Evolutionary conservation across 495 filamentous ascomycete genomes (phyloP), one percentile per base, ranked within the genome.

Genomic region (Lasiosphaeria ovina): DNA sequence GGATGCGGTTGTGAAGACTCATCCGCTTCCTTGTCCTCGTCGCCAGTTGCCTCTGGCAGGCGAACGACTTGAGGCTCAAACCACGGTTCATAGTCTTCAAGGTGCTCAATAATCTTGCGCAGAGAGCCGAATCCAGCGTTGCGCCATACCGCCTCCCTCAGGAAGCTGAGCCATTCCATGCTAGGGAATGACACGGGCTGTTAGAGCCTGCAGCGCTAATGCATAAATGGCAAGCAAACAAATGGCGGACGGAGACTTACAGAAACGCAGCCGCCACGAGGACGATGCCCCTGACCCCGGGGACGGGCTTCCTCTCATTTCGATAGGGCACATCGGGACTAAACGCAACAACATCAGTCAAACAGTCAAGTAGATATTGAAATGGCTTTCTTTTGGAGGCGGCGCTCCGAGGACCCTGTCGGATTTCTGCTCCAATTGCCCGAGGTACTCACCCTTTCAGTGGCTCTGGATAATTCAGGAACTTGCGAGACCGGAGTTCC

Each of bases 31-130:
- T 14, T 34, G 17, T 9, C 9, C 6, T 48, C 17, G 11, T 44
- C 14, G 11, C 16, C 32, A 51, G 67, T 55, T 9, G 68, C 54
- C 24, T 72, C 44, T 24, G 63, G 60, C 50, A 83, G 64, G 1
- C 87, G 89, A 32, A 90, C 83, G 44, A 95, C 87, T 38, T 88
- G 87, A 3, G 92, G 91, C 66, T 94, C 91, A 68, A 84, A 92
- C 60, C 88, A 82, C 14, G 87, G 81, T 50, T 83, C 73, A 62
- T 88, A 86, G 12, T 79, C 69, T 42, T 85, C 76, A 12, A 95
- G 80, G 44, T 85, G 72, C 9, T 71, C 66, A 16, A 66, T 62
- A 24, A 90, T 76, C 31, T 82, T 69, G 32, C 83, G 79, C 12
- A 94, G 79, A 5, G 75, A 66, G 51, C 69, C 74, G 61, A 96